Evolutionary conservation across 805 yeast genomes (phyloP), one percentile per base, ranked within the genome.

Genomic region (Torulaspora maleeae): DNA sequence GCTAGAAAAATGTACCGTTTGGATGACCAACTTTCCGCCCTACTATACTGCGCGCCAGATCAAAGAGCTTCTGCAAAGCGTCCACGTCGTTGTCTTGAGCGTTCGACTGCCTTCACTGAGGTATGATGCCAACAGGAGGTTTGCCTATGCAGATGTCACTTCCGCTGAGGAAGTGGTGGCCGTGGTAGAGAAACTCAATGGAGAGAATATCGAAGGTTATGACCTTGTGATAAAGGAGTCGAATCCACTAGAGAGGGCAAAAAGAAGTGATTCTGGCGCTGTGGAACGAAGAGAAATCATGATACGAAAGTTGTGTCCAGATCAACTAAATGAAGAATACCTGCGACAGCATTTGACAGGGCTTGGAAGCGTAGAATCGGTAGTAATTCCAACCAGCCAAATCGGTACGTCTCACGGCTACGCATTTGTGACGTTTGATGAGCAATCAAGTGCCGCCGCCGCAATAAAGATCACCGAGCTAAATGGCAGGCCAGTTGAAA

Each of bases 21-120:
- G 87, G 83, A 79, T 82, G 2, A 77, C 90, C 0, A 86, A 86
- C 55, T 86, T 76, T 54, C 89, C 95, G 0, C 82, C 86, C 2
- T 55, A 66, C 1, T 75, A 60, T 47, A 69, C 72, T 0, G 67
- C 68, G 19, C 62, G 60, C 0, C 66, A 71, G 4, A 41, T 87
- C 0, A 53, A 55, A 12, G 49, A 55, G 0, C 16, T 76, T 9
- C 80, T 86, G 55, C 36, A 61, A 2, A 57, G 55, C 33, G 80
- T 81, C 0, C 46, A 47, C 8, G 40, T 53, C 2, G 49, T 64
- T 2, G 58, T 80, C 3, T 49, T 77, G 1, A 74, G 77, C 41
- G 65, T 82, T 0, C 66, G 95, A 41, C 68, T 85, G 27, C 95
- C 95, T 0, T 75, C 86, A 0, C 73, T 81, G 47, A 72, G 71